Evolutionary conservation across 257 asterid species (phyloP).

Genomic region (Solanum pennellii): DNA sequence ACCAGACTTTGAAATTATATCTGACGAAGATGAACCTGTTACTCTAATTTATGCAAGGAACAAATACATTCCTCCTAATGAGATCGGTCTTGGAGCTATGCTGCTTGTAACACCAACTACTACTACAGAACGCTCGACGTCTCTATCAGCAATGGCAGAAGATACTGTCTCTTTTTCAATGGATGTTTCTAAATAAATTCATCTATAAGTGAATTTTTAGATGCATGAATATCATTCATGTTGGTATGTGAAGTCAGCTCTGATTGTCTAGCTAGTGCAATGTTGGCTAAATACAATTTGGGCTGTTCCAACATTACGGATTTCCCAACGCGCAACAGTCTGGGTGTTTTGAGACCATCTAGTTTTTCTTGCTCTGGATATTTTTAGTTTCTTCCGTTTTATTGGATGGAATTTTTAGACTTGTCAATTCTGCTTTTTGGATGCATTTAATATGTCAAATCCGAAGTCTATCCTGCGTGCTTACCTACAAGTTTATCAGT

Average conservation of each 20-base stretch:
- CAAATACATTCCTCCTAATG: slow-evolving; percentile 21
- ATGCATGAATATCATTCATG: not conserved
- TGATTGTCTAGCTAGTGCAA: not conserved
- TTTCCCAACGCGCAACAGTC: not conserved
- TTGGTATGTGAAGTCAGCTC: not conserved
- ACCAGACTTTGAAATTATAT: not conserved
- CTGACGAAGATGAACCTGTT: slow-evolving; percentile 5
- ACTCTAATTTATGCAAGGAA: slow-evolving; percentile 18
- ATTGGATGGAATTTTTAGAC: not conserved
- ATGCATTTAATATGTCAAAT: not conserved
- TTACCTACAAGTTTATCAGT: not conserved
- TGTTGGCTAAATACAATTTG: not conserved
- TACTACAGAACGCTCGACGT: not conserved
- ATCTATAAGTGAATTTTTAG: not conserved
- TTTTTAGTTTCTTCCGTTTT: not conserved
- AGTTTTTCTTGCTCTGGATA: not conserved
- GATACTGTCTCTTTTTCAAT: not conserved
- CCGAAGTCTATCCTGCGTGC: not conserved
- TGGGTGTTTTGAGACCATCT: not conserved
- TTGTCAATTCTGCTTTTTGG: not conserved
- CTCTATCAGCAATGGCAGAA: not conserved
- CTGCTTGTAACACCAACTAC: not conserved
- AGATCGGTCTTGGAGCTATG: slow-evolving; percentile 49
- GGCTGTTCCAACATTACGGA: not conserved
- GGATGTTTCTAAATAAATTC: not conserved